Base-by-base conservation (phyloP, 1,139 yeast genomes). In the Kodamaea arcana region DNA sequence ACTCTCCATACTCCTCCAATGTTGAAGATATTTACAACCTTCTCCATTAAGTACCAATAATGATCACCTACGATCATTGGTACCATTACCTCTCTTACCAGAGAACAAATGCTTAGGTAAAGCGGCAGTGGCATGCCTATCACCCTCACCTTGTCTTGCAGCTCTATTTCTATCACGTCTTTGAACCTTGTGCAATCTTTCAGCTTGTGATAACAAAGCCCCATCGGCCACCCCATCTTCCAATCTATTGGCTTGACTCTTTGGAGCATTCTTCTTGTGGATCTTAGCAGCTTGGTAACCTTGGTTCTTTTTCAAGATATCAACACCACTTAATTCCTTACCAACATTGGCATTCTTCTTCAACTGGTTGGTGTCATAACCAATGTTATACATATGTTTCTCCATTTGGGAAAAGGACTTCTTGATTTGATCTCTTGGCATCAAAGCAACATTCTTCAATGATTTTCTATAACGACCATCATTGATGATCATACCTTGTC, bases 61-160 rank as follows among this genome's bases (percentile, higher is more conserved):
- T n/a, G n/a, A 34, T 46, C 66, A 79, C 68, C 87, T 80, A 61
- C 77, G 72, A 62, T 83, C 92, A 47, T 85, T 83, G 56, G 83
- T 82, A 60, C 96, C 95, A 58, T 78, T 79, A 71, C 95, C 92
- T 70, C 97, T 81, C 76, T 94, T 92, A 68, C 99, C 99, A 55
- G 90, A 70, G 71, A 83, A 85, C 74, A 92, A 74, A 69, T 92
- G 98, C 72, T 88, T 90, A 45, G 97, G 96, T 68, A 87, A 64
- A 45, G 85, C 69, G 39, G 86, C 92, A 41, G 90, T 78, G 40
- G 80, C 72, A 60, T 87, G 95, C 66, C 97, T 83, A 66, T 92
- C 99, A 54, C 86, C 85, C 69, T 94, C 98, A 70, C 97, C 97
- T 48, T 79, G 85, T 66, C 95, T 81, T 29, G 97, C 96, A 57